Evolutionary conservation across 2,329 filamentous ascomycete genomes (phyloP).

Genomic region (Clarireedia sp.): DNA sequence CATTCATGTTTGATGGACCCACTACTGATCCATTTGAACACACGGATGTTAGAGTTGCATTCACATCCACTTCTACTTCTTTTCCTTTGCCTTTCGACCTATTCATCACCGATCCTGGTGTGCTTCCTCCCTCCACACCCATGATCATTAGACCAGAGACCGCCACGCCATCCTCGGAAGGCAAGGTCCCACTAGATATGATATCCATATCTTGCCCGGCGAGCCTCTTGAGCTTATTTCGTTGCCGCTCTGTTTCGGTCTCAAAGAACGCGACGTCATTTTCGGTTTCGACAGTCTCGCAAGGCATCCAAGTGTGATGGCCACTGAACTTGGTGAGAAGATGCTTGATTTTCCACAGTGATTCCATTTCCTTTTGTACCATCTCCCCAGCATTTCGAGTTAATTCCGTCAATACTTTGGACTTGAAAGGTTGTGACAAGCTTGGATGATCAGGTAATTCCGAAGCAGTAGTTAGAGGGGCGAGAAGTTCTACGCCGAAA

Average conservation of each 20-base stretch:
- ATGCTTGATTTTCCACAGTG: conserved; percentile 67
- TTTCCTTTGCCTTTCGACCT: background rate
- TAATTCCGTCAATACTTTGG: conserved; percentile 64
- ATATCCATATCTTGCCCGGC: conserved; percentile 23
- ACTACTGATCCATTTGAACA: background rate
- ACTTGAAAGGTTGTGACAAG: conserved; percentile 66
- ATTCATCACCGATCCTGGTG: background rate
- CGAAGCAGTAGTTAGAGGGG: conserved; percentile 65
- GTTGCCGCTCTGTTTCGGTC: conserved; percentile 23
- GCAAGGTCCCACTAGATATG: conserved; percentile 21
- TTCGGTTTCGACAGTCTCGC: conserved; percentile 47
- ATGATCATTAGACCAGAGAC: conserved; percentile 7
- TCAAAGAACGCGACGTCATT: conserved; percentile 47
- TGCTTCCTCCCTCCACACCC: conserved; percentile 1
- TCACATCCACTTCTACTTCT: background rate
- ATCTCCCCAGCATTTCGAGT: conserved; percentile 61
- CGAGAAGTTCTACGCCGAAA: conserved; percentile 53
- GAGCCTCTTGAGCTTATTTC: conserved; percentile 16
- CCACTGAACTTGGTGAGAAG: conserved; percentile 66
- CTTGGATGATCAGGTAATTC: conserved; percentile 69
- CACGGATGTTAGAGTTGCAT: background rate
- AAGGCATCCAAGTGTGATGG: conserved; percentile 62
- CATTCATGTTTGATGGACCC: background rate
- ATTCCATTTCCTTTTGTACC: conserved; percentile 66
- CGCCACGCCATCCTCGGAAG: conserved; percentile 16